Percentiles rank a stretch among this genome's conserved stretches.
Conservation (phyloP, 2,329 filamentous ascomycete species). For the Aspergillaceae sp. region DNA sequence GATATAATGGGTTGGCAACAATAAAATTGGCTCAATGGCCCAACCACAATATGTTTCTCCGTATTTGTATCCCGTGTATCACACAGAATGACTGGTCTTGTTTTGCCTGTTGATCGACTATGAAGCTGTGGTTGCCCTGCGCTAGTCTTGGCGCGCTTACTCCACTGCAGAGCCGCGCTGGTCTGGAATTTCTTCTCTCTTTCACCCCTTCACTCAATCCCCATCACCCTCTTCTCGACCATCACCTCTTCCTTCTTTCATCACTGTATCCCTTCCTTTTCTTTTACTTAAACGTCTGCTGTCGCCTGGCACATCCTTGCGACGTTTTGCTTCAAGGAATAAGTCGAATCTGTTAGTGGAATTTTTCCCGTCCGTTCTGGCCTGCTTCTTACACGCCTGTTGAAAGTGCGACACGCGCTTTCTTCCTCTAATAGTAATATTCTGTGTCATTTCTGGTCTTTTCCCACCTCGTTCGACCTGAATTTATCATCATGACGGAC, state of each 20-base stretch:
- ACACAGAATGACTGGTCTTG: too few species aligned
- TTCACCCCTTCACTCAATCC: conserved; percentile 12
- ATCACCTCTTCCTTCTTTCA: conserved; percentile 5
- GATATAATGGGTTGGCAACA: too few species aligned
- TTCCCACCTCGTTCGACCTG: conserved; percentile 8
- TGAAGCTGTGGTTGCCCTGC: too few species aligned
- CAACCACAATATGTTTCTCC: too few species aligned
- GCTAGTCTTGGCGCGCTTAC: conserved; percentile 2
- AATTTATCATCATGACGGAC: conserved; percentile 39
- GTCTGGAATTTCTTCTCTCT: conserved; percentile 3
- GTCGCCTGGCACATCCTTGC: too few species aligned
- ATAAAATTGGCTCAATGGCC: too few species aligned
- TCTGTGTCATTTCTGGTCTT: conserved; percentile 5
- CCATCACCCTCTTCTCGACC: conserved; percentile 3
- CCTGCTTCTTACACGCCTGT: background rate
- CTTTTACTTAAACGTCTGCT: background rate
- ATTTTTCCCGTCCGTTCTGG: conserved; percentile 8
- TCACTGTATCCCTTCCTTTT: conserved; percentile 2
- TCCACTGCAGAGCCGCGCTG: conserved; percentile 4
- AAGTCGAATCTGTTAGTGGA: conserved; percentile 4
- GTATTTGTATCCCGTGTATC: too few species aligned
- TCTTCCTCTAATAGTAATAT: background rate
- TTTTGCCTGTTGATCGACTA: too few species aligned
- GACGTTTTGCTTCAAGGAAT: too few species aligned
- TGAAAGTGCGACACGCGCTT: conserved; percentile 7